Base-by-base conservation (phyloP, 352 stramenopile species). In the Phytopythium cucurbitacearum region DNA sequence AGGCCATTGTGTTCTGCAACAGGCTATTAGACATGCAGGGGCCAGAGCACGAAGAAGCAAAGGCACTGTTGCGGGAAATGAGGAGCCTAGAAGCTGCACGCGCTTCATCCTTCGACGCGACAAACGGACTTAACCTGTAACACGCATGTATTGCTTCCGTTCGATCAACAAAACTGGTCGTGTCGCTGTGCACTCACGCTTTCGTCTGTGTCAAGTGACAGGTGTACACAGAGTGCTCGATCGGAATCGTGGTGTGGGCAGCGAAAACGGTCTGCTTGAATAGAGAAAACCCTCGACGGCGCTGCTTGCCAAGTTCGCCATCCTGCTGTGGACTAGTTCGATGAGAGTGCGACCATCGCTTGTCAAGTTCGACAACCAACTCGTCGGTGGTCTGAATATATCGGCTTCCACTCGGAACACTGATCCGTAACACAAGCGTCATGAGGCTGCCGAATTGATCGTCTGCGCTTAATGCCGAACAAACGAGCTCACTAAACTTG, bases 21-120 rank as follows among this genome's bases (percentile, higher is more conserved):
- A 72, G 80, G 10, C 60, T 94, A 15, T 35, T 91, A 16, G 84
- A 94, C 36, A 69, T 91, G 40, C 77, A 89, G 46, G 84, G 84
- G 3, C 82, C 80, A 1, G 81, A 92, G 45, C 87, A 89, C 56
- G 84, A 94, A 53, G 84, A 94, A 57, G 84, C 81, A 15, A 94
- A 91, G 59, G 76, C 80, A 15, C 57, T 92, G 39, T 56, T 94
- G 40, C 75, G 80, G 3, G 78, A 90, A 57, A 89, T 94, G 71
- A 75, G 85, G 15, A 85, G 69, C 62, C 64, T 89, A 6, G 72
- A 87, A 42, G 72, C 76, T 32, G 65, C 64, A 1, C 52, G 53
- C 47, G 59, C 55, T 32, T 51, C 49, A 12, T 56, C 38, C 13
- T 46, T 56, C 33, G 49, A 56, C 21, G 39, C 12, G 7, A 48